Conservation (phyloP, 2,329 filamentous ascomycete species). For the Aspergillus candidus region DNA sequence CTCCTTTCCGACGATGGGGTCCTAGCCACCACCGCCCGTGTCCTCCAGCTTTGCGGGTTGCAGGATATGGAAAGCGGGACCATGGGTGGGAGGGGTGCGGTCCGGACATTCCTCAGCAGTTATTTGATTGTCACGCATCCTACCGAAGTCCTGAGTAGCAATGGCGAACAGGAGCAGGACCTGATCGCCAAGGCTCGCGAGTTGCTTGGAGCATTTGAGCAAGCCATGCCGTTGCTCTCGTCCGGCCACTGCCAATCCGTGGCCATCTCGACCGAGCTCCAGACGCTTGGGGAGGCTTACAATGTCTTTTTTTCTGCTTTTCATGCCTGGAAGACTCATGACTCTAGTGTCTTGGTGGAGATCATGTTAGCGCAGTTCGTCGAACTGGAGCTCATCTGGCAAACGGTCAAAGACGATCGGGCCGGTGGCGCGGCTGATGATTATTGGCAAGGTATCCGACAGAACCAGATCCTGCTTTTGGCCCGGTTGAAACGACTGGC, state of each 20-base stretch:
- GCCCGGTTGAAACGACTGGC: constrained; percentile 58
- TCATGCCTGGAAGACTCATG: constrained; percentile 59
- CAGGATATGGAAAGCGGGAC: constrained; percentile 47
- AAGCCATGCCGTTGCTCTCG: constrained; percentile 45
- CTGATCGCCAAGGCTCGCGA: constrained; percentile 56
- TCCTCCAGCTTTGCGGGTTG: constrained; percentile 53
- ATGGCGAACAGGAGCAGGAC: constrained; percentile 58
- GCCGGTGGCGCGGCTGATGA: constrained; percentile 57
- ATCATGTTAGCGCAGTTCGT: constrained; percentile 63
- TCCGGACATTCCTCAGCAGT: constrained; percentile 57
- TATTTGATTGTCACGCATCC: constrained; percentile 60
- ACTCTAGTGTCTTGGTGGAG: constrained; percentile 57
- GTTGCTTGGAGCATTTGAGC: constrained; percentile 52
- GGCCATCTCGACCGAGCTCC: constrained; percentile 44
- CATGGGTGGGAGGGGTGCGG: constrained; percentile 46
- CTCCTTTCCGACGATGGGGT: constrained; percentile 51
- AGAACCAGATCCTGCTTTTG: constrained; percentile 59
- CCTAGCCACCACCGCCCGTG: constrained; percentile 47
- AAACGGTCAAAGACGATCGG: constrained; percentile 59
- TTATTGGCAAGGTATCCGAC: constrained; percentile 58
- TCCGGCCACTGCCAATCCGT: constrained; percentile 33
- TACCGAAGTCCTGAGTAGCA: constrained; percentile 53
- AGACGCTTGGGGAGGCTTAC: constrained; percentile 50
- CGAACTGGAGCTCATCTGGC: constrained; percentile 61
- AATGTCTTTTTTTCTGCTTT: constrained; percentile 57